A percentile compares a stretch with the other conserved stretches of the same genome.
phyloP scores from a whole-genome alignment of 441 rosid genomes.

The Aquilaria agallochum region DNA sequence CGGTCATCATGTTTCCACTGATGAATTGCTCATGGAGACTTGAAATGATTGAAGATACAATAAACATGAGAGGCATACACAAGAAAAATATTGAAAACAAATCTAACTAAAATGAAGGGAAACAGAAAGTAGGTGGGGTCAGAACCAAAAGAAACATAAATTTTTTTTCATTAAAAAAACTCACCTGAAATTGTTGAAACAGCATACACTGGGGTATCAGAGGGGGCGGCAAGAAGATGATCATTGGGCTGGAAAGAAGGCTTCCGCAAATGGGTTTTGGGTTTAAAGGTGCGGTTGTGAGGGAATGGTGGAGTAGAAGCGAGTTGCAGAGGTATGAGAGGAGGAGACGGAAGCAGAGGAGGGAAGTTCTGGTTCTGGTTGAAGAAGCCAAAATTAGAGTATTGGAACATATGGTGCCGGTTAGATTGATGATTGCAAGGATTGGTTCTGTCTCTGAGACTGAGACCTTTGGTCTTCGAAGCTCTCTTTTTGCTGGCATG shows the following conservation, averaged over 20 bases:
- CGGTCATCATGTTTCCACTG: too few species aligned
- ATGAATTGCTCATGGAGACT: too few species aligned
- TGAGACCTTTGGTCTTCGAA: constrained; percentile 37
- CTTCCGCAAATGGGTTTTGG: constrained; percentile 58
- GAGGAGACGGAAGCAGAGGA: constrained; percentile 73
- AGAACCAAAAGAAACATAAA: too few species aligned
- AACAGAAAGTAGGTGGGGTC: not conserved
- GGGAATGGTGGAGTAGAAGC: constrained; percentile 45
- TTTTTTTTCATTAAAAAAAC: not conserved
- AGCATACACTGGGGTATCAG: constrained; percentile 28
- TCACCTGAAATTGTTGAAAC: constrained; percentile 40
- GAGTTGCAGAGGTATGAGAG: constrained; percentile 49
- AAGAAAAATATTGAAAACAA: constrained; percentile 4
- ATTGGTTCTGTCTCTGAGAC: constrained; percentile 36
- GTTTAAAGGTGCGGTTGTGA: constrained; percentile 38
- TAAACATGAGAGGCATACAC: constrained; percentile 21
- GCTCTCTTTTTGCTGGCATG: constrained; percentile 45
- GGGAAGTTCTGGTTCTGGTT: constrained; percentile 49
- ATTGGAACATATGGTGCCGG: constrained; percentile 41
- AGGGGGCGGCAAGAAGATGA: constrained; percentile 38
- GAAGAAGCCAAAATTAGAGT: constrained; percentile 39
- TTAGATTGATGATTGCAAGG: constrained; percentile 33
- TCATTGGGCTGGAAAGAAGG: constrained; percentile 33
- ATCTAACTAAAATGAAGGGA: not conserved
- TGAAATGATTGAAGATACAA: too few species aligned